These are phyloP conservation scores for Pleurotus sapidus DNA, from an alignment of 768 basidiomycete genomes.

Conservation along the genomic window DNA sequence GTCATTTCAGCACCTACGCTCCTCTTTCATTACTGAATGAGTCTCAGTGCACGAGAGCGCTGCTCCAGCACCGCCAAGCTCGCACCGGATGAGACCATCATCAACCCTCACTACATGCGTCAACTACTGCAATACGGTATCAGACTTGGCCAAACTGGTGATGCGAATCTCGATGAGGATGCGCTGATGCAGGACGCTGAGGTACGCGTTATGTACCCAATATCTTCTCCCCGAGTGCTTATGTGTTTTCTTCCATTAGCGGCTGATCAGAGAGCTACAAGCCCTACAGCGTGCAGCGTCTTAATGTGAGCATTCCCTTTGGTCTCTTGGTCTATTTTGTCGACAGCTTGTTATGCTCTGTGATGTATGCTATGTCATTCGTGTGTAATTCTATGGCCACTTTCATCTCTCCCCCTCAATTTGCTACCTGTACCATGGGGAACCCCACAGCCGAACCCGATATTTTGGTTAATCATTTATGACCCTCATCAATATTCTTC, in stretches of 20 bases:
- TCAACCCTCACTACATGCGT: slow-evolving; percentile 77
- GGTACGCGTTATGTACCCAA: slow-evolving; percentile 31
- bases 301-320: slow-evolving; percentile 4
- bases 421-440: background rate
- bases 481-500: too few species aligned
- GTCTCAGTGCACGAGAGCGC: slow-evolving; percentile 10
- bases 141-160: slow-evolving; percentile 45
- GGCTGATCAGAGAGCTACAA: slow-evolving; percentile 63
- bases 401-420: background rate
- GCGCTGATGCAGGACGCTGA: slow-evolving; percentile 51
- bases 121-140: slow-evolving; percentile 75
- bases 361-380: slow-evolving; percentile 4
- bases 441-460: background rate
- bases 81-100: slow-evolving; percentile 60
- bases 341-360: slow-evolving; percentile 1
- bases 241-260: slow-evolving; percentile 30
- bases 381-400: slow-evolving; percentile 5
- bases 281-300: slow-evolving; percentile 30
- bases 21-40: too few species aligned
- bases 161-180: slow-evolving; percentile 41
- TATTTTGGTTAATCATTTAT: too few species aligned
- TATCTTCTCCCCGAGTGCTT: background rate
- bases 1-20: background rate
- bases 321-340: background rate
- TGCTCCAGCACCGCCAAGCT: slow-evolving; percentile 19